These are phyloP conservation scores for Colletotrichum acutatum DNA, from an alignment of 2,329 filamentous ascomycete species.

Conservation along the genomic window DNA sequence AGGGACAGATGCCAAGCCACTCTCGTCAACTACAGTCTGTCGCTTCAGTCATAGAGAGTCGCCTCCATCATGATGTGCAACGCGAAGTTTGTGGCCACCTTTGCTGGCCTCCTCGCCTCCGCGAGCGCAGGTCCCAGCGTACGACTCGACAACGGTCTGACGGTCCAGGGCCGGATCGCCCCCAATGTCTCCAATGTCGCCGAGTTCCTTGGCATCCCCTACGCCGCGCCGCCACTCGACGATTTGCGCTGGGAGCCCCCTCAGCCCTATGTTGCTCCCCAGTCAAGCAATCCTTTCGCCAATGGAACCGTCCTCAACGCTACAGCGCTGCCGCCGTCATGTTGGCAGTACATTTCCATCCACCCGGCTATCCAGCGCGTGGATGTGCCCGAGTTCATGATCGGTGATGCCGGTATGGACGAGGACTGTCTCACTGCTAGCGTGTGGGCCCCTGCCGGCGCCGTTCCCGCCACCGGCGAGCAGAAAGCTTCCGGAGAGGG, in stretches of 20 bases:
- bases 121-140: slow-evolving; percentile 30
- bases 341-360: slow-evolving; percentile 34
- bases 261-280: slow-evolving; percentile 37
- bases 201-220: slow-evolving; percentile 57
- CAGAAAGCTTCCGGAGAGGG: not conserved
- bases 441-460: slow-evolving; percentile 46
- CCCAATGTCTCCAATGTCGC: slow-evolving; percentile 22
- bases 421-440: slow-evolving; percentile 75
- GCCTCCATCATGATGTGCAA: slow-evolving; percentile 20
- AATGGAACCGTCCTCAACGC: slow-evolving; percentile 27
- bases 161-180: slow-evolving; percentile 25
- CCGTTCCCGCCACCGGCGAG: slow-evolving; percentile 4
- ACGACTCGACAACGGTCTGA: slow-evolving; percentile 22
- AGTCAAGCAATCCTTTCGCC: slow-evolving; percentile 15
- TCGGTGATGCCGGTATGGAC: slow-evolving; percentile 29
- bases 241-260: slow-evolving; percentile 57
- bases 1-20: not conserved
- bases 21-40: not conserved
- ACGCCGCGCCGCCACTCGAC: slow-evolving; percentile 65
- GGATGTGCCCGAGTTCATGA: slow-evolving; percentile 34
- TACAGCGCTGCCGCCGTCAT: slow-evolving; percentile 21
- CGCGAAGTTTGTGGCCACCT: slow-evolving; percentile 22
- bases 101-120: slow-evolving; percentile 21
- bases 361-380: slow-evolving; percentile 29
- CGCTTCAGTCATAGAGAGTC: not conserved